Percentiles rank a stretch among this genome's conserved stretches.
phyloP scores from a whole-genome alignment of 2,329 filamentous ascomycete species.

The Didymella pinodella region DNA sequence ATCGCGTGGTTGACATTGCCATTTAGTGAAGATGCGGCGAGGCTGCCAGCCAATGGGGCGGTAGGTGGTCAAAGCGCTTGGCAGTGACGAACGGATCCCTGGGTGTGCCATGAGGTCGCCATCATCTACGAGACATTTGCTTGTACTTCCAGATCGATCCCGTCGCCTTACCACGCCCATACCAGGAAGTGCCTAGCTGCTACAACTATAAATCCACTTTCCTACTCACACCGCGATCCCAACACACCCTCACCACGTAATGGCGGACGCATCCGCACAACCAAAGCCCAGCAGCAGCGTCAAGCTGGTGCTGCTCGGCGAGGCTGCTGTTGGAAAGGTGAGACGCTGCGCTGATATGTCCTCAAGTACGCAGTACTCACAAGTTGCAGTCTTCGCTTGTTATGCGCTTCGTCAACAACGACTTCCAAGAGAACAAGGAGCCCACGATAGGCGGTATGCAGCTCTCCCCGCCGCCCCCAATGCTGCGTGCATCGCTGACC shows the following conservation, averaged over 20 bases:
- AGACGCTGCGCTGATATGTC: constrained; percentile 21
- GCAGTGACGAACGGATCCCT: constrained; percentile 15
- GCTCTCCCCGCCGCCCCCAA: constrained; percentile 3
- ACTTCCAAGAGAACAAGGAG: constrained; percentile 99
- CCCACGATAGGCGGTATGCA: constrained; percentile 93
- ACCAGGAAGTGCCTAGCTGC: neutral
- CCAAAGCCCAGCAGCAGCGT: constrained; percentile 99
- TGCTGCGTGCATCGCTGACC: constrained; percentile 4
- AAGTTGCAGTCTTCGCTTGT: constrained; percentile 84
- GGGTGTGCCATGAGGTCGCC: constrained; percentile 5
- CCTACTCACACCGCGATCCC: neutral
- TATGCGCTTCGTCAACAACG: constrained; percentile 98
- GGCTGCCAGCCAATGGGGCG: neutral
- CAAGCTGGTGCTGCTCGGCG: constrained; percentile 96
- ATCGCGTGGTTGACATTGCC: neutral
- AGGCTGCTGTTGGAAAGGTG: constrained; percentile 99
- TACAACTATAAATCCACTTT: neutral
- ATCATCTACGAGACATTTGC: constrained; percentile 17
- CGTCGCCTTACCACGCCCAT: neutral
- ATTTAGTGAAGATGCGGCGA: neutral
- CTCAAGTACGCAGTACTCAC: neutral
- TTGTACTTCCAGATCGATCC: neutral
- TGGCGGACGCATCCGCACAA: constrained; percentile 73
- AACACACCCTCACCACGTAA: constrained; percentile 48
- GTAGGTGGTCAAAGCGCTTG: constrained; percentile 1